Base-by-base conservation (phyloP, 2,329 filamentous ascomycete species). In the Aulographum hederae region DNA sequence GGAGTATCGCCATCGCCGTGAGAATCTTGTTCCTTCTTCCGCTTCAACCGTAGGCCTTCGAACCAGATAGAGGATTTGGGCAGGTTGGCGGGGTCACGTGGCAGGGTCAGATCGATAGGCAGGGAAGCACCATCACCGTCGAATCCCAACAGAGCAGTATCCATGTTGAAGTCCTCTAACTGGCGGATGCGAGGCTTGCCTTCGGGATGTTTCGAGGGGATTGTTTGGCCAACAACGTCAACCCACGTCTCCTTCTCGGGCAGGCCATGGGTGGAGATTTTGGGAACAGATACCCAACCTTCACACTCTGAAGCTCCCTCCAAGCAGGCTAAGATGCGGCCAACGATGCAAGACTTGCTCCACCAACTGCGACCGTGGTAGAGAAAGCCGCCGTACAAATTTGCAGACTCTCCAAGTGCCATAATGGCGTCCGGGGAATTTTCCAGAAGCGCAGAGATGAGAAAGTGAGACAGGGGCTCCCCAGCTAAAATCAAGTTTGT, bases 371-470 rank as follows among this genome's bases (percentile, higher is more conserved):
- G 52, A 3, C 49, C 53, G 5, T 48, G 41, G 36, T 65, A 67
- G 15, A 63, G 43, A 37, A 72, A 68, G 2, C 66, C 67, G 14
- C 65, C 63, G 32, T 66, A 61, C 0, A 70, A 47, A 38, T 65
- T 64, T 1, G 58, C 62, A 5, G 54, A 51, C 10, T 64, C 54
- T 0, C 66, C 66, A 1, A 70, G 50, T 17, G 46, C 46, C 14
- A 49, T 43, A 5, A 69, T 53, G 1, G 64, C 64, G 3, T 53
- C 39, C 10, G 53, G 50, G 34, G 67, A 62, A 38, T 69, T 70
- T 36, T 71, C 67, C 3, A 71, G 47, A 5, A 70, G 37, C 1
- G 64, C 64, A 2, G 59, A 60, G 20, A 72, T 64, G n/a, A 72
- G 50, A 17, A 69, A 54, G 34, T 69, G 60, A 25, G 55, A 59